These are phyloP conservation scores for Laetiporus sulphureus DNA, from an alignment of 1,284 basidiomycete species.

Conservation along the genomic window DNA sequence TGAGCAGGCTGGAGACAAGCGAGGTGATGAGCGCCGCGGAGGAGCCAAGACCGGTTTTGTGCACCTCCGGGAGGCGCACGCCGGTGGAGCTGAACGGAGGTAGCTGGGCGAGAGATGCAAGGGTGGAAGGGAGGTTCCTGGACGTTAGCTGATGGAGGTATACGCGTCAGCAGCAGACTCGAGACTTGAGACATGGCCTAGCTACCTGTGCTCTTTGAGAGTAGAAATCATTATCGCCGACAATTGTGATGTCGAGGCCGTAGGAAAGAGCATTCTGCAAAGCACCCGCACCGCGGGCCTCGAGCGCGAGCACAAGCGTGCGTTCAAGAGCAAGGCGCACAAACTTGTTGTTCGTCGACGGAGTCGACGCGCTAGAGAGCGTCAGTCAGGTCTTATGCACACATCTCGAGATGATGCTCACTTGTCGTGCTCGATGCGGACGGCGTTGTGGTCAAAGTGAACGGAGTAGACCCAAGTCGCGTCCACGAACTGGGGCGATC, in stretches of 20 bases:
- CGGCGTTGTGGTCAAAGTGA: conserved; percentile 30
- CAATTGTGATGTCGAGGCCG: conserved; percentile 73
- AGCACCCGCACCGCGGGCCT: conserved; percentile 41
- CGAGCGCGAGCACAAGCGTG: conserved; percentile 62
- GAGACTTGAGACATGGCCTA: conserved; percentile 5
- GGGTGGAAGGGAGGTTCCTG: conserved; percentile 50
- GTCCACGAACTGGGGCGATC: conserved; percentile 86
- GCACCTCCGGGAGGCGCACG: conserved; percentile 70
- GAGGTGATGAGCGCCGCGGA: conserved; percentile 97
- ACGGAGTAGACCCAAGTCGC: conserved; percentile 78
- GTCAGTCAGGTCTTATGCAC: neutral
- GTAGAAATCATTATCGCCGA: conserved; percentile 97
- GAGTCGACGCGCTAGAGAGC: conserved; percentile 12
- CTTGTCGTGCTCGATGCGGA: conserved; percentile 46
- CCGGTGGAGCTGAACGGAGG: conserved; percentile 73
- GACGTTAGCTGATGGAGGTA: conserved; percentile 45
- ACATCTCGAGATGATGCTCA: conserved; percentile 16
- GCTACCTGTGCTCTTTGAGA: conserved; percentile 83
- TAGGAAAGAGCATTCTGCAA: conserved; percentile 39
- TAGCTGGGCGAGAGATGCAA: conserved; percentile 57
- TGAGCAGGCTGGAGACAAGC: conserved; percentile 79
- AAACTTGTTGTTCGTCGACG: conserved; percentile 72
- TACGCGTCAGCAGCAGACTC: neutral
- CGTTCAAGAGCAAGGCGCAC: conserved; percentile 83
- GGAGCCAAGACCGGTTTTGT: conserved; percentile 97